phyloP scores from a whole-genome alignment of 805 yeast species.

The Kluyveromyces dobzhanskii region DNA sequence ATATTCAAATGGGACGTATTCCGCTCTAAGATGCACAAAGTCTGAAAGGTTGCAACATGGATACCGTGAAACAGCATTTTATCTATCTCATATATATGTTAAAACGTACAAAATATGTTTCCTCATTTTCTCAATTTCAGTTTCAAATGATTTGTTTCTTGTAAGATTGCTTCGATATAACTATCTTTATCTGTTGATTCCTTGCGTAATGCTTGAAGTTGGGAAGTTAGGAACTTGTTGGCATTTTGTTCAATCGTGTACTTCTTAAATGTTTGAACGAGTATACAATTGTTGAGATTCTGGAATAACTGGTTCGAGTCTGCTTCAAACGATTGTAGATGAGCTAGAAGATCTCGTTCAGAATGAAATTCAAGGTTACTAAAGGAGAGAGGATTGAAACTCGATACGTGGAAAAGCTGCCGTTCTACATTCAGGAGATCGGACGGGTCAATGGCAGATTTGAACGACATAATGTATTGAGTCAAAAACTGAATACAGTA shows the following conservation, averaged over 20 bases:
- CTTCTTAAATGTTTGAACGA: slow-evolving; percentile 19
- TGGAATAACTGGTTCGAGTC: slow-evolving; percentile 12
- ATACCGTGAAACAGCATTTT: too few species aligned
- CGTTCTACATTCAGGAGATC: slow-evolving; percentile 14
- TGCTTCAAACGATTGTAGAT: slow-evolving; percentile 8
- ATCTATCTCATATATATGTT: too few species aligned
- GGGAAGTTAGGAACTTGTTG: slow-evolving; percentile 17
- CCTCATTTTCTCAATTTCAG: slow-evolving; percentile 1
- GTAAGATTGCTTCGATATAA: slow-evolving; percentile 7
- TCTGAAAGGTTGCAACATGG: too few species aligned
- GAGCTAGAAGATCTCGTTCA: slow-evolving; percentile 5
- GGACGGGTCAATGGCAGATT: slow-evolving; percentile 14
- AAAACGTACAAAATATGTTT: too few species aligned
- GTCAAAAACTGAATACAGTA: slow-evolving; percentile 24
- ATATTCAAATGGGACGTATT: too few species aligned
- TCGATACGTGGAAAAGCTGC: slow-evolving; percentile 5
- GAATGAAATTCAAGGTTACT: slow-evolving; percentile 1
- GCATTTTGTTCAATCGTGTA: slow-evolving; percentile 18
- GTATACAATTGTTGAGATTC: slow-evolving; percentile 15
- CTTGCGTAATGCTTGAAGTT: slow-evolving; percentile 14
- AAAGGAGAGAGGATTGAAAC: slow-evolving; percentile 2
- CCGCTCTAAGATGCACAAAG: too few species aligned
- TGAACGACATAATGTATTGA: slow-evolving; percentile 20
- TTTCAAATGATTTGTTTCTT: slow-evolving; percentile 4
- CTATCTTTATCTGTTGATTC: slow-evolving; percentile 9